These are phyloP conservation scores for Colletotrichum sp. DNA, from an alignment of 2,329 filamentous ascomycete genomes.

Conservation along the genomic window DNA sequence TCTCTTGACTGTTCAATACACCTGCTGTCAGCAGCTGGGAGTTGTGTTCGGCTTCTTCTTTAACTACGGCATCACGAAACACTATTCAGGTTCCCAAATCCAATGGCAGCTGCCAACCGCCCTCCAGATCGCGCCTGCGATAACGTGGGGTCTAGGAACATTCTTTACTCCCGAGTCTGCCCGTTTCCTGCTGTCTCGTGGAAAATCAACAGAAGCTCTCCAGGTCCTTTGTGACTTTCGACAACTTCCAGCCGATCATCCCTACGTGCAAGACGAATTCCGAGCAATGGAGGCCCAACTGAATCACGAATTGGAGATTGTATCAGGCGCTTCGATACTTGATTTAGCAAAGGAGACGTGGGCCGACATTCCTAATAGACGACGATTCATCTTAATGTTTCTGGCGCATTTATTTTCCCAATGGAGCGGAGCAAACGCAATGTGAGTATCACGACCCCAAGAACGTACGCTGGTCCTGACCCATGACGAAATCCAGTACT, in stretches of 20 bases:
- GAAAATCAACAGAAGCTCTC: conserved; percentile 24
- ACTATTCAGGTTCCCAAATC: conserved; percentile 24
- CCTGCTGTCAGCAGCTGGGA: conserved; percentile 36
- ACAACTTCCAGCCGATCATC: conserved; percentile 29
- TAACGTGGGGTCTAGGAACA: conserved; percentile 29
- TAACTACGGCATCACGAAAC: conserved; percentile 38
- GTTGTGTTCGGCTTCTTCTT: conserved; percentile 39
- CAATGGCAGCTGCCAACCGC: conserved; percentile 33
- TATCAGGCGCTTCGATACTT: conserved; percentile 30
- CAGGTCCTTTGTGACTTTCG: conserved; percentile 25
- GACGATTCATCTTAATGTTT: conserved; percentile 35
- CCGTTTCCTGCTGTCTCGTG: conserved; percentile 27
- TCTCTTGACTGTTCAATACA: conserved; percentile 35
- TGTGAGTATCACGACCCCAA: not conserved
- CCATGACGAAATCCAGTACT: conserved; percentile 3
- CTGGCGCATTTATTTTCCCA: conserved; percentile 30
- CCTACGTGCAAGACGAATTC: conserved; percentile 30
- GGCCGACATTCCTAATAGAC: conserved; percentile 27
- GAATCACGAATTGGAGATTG: conserved; percentile 37
- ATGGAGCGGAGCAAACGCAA: conserved; percentile 33
- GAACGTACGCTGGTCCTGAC: not conserved
- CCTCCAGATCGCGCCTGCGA: conserved; percentile 27
- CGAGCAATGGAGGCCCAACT: conserved; percentile 34
- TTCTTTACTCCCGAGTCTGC: conserved; percentile 31
- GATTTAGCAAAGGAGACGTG: conserved; percentile 39